A percentile compares a stretch with the other conserved stretches of the same genome.
Conservation (phyloP, 1,139 yeast species). For the Protomyces pachydermus region DNA sequence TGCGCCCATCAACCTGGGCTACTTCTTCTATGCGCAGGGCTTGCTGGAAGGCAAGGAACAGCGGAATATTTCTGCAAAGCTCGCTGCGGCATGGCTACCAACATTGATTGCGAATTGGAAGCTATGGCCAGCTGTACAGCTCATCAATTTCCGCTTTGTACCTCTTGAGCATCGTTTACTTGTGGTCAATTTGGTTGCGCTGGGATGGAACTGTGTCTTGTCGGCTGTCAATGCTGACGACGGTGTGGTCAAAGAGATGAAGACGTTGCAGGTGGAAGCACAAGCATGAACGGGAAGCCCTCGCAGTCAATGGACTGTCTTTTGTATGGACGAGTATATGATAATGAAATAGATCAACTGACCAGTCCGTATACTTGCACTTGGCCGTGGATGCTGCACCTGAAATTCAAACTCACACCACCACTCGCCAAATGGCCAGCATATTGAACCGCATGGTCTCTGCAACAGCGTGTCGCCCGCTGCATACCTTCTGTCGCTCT, state of each 20-base stretch:
- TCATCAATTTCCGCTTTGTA: conserved; percentile 53
- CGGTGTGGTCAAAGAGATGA: conserved; percentile 11
- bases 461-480: no score
- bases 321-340: no score
- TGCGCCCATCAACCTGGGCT: conserved; percentile 69
- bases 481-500: no score
- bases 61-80: conserved; percentile 37
- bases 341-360: no score
- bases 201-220: conserved; percentile 80
- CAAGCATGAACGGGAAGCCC: neutral
- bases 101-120: conserved; percentile 53
- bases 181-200: conserved; percentile 64
- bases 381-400: no score
- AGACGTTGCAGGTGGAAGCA: conserved; percentile 27
- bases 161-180: conserved; percentile 46
- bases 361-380: no score
- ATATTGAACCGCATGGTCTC: no score
- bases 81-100: conserved; percentile 29
- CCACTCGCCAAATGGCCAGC: no score
- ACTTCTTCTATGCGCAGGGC: conserved; percentile 65
- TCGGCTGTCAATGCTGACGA: conserved; percentile 48
- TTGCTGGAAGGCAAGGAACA: conserved; percentile 51
- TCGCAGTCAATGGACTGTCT: no score
- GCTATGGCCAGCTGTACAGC: conserved; percentile 83
- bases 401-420: no score